A percentile compares a stretch with the other conserved stretches of the same genome.
These are phyloP conservation scores for Echria macrotheca DNA, from an alignment of 495 filamentous ascomycete genomes.

Conservation along the genomic window DNA sequence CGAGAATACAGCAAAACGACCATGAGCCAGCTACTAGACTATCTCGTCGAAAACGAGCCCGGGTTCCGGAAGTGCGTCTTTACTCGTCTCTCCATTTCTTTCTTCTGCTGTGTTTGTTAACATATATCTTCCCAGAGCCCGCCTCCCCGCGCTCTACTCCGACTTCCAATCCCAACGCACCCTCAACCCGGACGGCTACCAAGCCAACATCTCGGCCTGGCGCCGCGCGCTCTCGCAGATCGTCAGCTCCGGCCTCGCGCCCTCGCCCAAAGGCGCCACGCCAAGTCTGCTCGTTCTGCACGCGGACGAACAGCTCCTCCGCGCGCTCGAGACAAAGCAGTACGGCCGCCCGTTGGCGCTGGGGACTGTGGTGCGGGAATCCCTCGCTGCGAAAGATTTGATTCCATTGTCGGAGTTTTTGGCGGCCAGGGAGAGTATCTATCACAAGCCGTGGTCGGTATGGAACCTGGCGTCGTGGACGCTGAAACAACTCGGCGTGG, in stretches of 20 bases:
- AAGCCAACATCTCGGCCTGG: conserved; percentile 82
- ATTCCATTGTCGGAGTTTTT: conserved; percentile 63
- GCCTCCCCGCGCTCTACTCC: conserved; percentile 88
- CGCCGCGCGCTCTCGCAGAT: conserved; percentile 64
- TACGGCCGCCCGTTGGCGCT: conserved; percentile 82
- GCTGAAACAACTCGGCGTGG: conserved; percentile 60
- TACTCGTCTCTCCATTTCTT: not conserved
- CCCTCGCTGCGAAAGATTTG: conserved; percentile 59
- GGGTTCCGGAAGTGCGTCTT: conserved; percentile 38
- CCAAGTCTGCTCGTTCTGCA: conserved; percentile 56
- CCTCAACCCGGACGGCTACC: conserved; percentile 87
- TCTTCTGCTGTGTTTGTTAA: too few relatives aligned
- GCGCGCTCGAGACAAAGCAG: conserved; percentile 67
- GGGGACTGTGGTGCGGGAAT: conserved; percentile 73
- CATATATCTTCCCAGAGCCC: conserved; percentile 50
- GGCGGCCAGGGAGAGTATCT: conserved; percentile 55
- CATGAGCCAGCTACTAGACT: conserved; percentile 34
- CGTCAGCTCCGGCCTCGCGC: conserved; percentile 52
- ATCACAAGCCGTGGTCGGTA: conserved; percentile 46
- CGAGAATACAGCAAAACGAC: too few relatives aligned
- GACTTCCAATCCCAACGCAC: conserved; percentile 75
- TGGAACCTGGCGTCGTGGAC: conserved; percentile 69
- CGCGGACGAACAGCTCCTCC: conserved; percentile 62
- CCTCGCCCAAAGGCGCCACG: conserved; percentile 39
- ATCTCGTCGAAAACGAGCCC: conserved; percentile 41